phyloP scores from a whole-genome alignment of 2,329 filamentous ascomycete species.

The Achaetomium macrosporum region DNA sequence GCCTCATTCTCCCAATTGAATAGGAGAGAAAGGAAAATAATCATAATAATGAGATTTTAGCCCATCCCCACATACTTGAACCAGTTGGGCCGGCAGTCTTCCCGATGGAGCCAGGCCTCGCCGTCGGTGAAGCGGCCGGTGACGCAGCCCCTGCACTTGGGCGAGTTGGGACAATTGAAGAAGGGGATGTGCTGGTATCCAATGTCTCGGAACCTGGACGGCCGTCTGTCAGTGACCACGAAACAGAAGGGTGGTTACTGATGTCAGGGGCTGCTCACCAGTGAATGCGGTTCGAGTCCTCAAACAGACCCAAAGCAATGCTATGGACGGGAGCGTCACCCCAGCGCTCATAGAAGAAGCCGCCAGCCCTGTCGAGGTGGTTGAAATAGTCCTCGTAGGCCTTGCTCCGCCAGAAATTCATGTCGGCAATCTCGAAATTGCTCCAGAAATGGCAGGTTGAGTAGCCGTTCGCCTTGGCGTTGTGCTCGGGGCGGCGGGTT shows the following conservation, averaged over 20 bases:
- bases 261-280: conserved; percentile 58
- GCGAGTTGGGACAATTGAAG: conserved; percentile 96
- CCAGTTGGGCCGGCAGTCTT: conserved; percentile 94
- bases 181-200: conserved; percentile 98
- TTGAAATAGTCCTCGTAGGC: conserved; percentile 94
- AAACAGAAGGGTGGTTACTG: neutral
- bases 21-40: too few relatives aligned
- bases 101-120: conserved; percentile 74
- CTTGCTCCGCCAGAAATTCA: conserved; percentile 87
- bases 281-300: conserved; percentile 84
- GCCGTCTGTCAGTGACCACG: neutral
- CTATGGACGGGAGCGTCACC: conserved; percentile 96
- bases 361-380: conserved; percentile 86
- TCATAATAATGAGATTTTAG: conserved; percentile 35
- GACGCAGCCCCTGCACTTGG: conserved; percentile 85
- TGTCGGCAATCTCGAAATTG: conserved; percentile 94
- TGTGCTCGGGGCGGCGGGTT: conserved; percentile 69
- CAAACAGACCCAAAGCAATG: conserved; percentile 86
- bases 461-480: conserved; percentile 79
- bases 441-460: conserved; percentile 99
- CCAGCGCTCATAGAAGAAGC: conserved; percentile 99
- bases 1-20: too few relatives aligned
- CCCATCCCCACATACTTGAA: conserved; percentile 90
- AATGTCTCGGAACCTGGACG: conserved; percentile 89
- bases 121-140: conserved; percentile 85